Conservation (phyloP, 176 grass and related monocot species). For the Poa pratensis region DNA sequence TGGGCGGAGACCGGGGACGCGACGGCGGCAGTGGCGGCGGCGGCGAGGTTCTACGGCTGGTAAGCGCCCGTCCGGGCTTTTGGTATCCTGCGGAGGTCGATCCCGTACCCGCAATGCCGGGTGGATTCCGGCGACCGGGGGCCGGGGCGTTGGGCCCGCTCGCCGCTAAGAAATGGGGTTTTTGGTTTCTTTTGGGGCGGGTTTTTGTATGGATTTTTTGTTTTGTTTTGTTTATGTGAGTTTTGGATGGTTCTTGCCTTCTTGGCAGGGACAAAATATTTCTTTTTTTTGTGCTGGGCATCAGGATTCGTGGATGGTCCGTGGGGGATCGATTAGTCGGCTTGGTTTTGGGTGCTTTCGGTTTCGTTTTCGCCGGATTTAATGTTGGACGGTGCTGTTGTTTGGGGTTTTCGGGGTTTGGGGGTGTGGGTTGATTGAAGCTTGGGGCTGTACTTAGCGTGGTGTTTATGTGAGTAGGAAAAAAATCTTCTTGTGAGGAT, state of each 20-base stretch:
- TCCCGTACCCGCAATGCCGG: slow-evolving; percentile 25
- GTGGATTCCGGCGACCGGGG: neutral
- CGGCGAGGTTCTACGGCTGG: slow-evolving; percentile 9
- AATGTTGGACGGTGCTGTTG: neutral
- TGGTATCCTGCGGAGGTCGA: neutral
- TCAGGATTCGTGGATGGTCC: neutral
- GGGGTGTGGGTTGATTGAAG: neutral
- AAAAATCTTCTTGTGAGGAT: neutral
- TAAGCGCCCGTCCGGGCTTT: neutral
- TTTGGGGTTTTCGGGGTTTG: neutral
- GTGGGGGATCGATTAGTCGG: neutral
- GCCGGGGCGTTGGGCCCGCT: neutral
- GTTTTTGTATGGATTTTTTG: neutral
- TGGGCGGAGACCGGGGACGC: neutral
- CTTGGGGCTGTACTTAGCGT: neutral
- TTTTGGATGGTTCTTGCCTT: neutral
- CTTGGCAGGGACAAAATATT: neutral
- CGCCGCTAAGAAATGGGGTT: neutral
- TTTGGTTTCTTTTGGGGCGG: neutral
- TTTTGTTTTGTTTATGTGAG: neutral
- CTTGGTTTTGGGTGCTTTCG: neutral
- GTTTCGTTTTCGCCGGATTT: neutral
- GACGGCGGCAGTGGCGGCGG: neutral
- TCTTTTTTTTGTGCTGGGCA: neutral
- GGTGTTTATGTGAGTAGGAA: neutral